Evolutionary conservation across 805 yeast genomes (phyloP).

Genomic region (Saccharomycopsis fodiens): DNA sequence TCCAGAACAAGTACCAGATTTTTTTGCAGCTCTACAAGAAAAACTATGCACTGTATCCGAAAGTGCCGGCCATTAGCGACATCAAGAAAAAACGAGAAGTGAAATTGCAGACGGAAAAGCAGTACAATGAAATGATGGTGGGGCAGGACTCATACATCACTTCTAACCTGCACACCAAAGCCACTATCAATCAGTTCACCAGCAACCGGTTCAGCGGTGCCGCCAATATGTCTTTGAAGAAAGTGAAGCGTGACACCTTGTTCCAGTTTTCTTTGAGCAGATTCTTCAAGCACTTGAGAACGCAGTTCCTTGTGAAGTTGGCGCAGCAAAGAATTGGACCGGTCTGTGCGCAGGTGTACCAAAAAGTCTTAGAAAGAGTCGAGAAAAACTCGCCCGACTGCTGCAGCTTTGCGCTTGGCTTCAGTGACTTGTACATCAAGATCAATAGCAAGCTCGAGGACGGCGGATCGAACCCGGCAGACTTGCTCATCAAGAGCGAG

Average conservation of each 20-base stretch:
- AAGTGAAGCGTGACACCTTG: slow-evolving; percentile 42
- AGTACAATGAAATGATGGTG: slow-evolving; percentile 31
- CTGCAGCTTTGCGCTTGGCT: slow-evolving; percentile 25
- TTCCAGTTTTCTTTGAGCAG: slow-evolving; percentile 58
- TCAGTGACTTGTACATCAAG: slow-evolving; percentile 26
- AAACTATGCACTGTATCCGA: slow-evolving; percentile 33
- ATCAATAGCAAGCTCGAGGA: slow-evolving; percentile 5
- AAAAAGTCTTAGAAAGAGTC: slow-evolving; percentile 43
- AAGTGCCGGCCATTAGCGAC: slow-evolving; percentile 39
- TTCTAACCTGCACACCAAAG: slow-evolving; percentile 28
- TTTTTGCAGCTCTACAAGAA: slow-evolving; percentile 32
- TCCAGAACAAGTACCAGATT: slow-evolving; percentile 27
- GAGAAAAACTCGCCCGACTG: slow-evolving; percentile 47
- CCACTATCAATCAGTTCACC: slow-evolving; percentile 3
- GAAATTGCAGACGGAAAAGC: slow-evolving; percentile 38
- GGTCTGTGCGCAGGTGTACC: slow-evolving; percentile 58
- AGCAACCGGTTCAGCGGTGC: not conserved
- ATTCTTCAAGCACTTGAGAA: slow-evolving; percentile 59
- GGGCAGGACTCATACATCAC: slow-evolving; percentile 24
- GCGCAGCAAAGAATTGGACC: slow-evolving; percentile 65
- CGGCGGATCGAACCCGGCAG: slow-evolving; percentile 1
- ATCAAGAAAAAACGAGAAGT: slow-evolving; percentile 53
- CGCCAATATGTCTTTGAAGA: slow-evolving; percentile 25
- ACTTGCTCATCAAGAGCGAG: slow-evolving; percentile 14
- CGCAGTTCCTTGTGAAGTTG: slow-evolving; percentile 52